These are phyloP conservation scores for Entelexis sorbosivorans DNA, from an alignment of 1,139 yeast genomes.

Conservation along the genomic window DNA sequence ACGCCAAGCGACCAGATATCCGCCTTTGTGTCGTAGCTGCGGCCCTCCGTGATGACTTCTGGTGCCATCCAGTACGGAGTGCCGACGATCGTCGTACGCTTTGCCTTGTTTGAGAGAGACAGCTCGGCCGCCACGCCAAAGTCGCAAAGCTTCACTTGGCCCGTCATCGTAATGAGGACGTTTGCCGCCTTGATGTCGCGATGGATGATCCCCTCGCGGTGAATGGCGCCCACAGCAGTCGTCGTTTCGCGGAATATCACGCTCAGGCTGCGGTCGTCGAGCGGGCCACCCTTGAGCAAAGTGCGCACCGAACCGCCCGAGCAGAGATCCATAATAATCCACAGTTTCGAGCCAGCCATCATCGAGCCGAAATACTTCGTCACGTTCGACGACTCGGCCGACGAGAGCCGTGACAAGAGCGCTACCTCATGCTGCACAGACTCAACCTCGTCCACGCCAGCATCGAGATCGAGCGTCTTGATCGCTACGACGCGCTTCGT, in stretches of 20 bases:
- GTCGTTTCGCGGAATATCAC: constrained; percentile 73
- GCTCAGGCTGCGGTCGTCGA: constrained; percentile 75
- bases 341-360: constrained; percentile 72
- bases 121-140: constrained; percentile 97
- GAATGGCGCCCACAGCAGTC: constrained; percentile 69
- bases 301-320: constrained; percentile 95
- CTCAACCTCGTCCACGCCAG: constrained; percentile 85
- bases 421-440: constrained; percentile 93
- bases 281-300: constrained; percentile 70
- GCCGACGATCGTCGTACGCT: constrained; percentile 93
- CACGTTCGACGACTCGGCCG: constrained; percentile 63
- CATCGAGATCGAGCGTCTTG: constrained; percentile 82
- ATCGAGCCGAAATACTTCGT: constrained; percentile 88
- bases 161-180: constrained; percentile 77
- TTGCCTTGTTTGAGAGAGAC: constrained; percentile 52
- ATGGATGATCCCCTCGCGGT: constrained; percentile 82
- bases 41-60: constrained; percentile 91
- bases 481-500: constrained; percentile 79
- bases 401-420: constrained; percentile 68
- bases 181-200: constrained; percentile 95
- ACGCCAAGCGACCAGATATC: constrained; percentile 94
- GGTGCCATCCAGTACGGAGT: constrained; percentile 99
- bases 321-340: constrained; percentile 98
- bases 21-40: constrained; percentile 70
- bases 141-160: constrained; percentile 84